phyloP scores from a whole-genome alignment of 2,329 filamentous ascomycete species.

The Alternaria rosae region DNA sequence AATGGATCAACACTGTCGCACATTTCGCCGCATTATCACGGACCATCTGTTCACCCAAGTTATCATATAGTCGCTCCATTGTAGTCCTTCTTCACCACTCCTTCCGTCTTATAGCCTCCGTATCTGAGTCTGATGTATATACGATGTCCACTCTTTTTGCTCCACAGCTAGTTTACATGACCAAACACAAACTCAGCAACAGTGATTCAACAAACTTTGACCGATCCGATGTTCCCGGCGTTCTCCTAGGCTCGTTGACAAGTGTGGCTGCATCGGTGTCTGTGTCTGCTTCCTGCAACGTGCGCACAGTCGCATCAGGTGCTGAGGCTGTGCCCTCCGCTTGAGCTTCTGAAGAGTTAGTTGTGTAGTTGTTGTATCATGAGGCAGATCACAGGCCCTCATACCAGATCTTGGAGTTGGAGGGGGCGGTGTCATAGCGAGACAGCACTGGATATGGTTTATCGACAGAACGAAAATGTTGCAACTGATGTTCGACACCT shows the following conservation, averaged over 20 bases:
- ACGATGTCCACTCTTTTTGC: not conserved
- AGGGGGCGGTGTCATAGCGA: not conserved
- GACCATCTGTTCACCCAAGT: not conserved
- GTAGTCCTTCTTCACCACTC: not conserved
- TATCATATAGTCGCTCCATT: not conserved
- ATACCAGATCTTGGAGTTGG: not conserved
- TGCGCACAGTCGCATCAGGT: not conserved
- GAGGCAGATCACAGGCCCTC: too few species aligned
- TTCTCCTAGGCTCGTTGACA: not conserved
- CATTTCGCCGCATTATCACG: not conserved
- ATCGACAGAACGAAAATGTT: not conserved
- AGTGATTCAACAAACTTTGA: not conserved
- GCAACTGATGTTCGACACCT: not conserved
- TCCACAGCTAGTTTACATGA: not conserved
- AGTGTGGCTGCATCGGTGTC: not conserved
- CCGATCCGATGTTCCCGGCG: not conserved
- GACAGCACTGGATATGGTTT: not conserved
- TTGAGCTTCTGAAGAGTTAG: not conserved
- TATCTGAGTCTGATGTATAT: accelerated
- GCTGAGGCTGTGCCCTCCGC: too few species aligned
- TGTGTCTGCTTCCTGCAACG: not conserved
- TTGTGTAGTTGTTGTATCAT: not conserved
- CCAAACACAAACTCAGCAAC: not conserved
- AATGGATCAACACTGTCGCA: not conserved
- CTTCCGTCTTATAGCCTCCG: accelerated